Percentiles rank a stretch among this genome's conserved stretches.
These are phyloP conservation scores for Inga leiocalycina DNA, from an alignment of 306 rosid genomes.

Conservation along the genomic window DNA sequence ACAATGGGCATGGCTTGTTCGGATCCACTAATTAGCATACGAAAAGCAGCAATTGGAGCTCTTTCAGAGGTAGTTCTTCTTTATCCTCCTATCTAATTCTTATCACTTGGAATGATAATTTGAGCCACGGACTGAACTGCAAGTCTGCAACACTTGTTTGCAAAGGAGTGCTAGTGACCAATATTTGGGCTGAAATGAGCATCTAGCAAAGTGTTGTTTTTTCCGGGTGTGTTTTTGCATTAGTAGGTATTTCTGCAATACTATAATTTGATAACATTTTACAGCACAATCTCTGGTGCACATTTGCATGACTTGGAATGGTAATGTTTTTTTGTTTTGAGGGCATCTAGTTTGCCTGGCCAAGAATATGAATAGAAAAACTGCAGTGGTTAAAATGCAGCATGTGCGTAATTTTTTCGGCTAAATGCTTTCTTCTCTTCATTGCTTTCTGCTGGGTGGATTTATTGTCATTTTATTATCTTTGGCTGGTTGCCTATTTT, in stretches of 20 bases:
- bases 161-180: neutral
- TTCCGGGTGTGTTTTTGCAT: neutral
- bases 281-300: too few relatives aligned
- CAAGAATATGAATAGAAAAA: neutral
- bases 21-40: conserved; percentile 89
- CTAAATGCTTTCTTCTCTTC: neutral
- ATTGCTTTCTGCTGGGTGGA: neutral
- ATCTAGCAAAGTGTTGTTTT: too few relatives aligned
- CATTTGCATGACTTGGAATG: too few relatives aligned
- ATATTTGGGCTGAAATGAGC: neutral
- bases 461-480: neutral
- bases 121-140: neutral
- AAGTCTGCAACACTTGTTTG: neutral
- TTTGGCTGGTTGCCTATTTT: neutral
- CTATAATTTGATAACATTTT: neutral
- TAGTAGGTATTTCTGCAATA: neutral
- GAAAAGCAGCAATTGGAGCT: conserved; percentile 79
- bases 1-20: conserved; percentile 85
- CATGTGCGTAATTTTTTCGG: neutral
- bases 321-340: neutral
- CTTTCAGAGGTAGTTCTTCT: conserved; percentile 68
- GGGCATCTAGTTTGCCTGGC: conserved; percentile 18
- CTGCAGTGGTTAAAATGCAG: neutral
- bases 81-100: neutral
- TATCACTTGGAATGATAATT: neutral